Conservation (phyloP, 257 asterid genomes). For the Solanum habrochaites region DNA sequence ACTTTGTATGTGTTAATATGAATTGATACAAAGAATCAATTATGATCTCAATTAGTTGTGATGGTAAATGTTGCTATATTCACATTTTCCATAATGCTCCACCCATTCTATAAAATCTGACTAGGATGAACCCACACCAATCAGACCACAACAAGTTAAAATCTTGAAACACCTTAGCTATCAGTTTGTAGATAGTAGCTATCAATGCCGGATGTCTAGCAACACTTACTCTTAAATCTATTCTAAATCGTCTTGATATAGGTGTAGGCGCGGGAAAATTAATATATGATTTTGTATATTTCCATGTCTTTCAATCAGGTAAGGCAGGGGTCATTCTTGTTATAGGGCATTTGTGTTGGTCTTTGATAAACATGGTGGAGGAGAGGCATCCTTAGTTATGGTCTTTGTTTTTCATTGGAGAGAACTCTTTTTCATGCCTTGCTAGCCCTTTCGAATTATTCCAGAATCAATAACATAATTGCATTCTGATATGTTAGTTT, state of each 20-base stretch:
- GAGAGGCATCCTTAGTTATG: not conserved
- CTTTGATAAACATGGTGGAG: not conserved
- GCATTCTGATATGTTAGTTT: not conserved
- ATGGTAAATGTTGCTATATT: constrained; percentile 14
- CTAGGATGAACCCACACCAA: too few species aligned
- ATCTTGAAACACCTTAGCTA: too few species aligned
- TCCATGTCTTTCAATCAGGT: too few species aligned
- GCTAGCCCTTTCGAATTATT: not conserved
- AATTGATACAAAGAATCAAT: not conserved
- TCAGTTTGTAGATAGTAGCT: too few species aligned
- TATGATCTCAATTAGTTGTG: constrained; percentile 37
- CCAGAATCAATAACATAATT: not conserved
- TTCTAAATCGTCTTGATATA: too few species aligned
- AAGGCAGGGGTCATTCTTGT: not conserved
- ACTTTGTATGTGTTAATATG: not conserved
- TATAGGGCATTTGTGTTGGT: too few species aligned
- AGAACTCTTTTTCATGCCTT: not conserved
- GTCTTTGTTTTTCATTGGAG: not conserved
- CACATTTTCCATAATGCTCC: too few species aligned
- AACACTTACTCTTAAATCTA: too few species aligned
- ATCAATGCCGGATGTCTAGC: too few species aligned
- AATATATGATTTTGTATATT: too few species aligned
- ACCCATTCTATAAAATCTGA: too few species aligned
- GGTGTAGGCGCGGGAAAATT: not conserved
- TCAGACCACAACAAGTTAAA: too few species aligned